phyloP scores from a whole-genome alignment of 495 filamentous ascomycete genomes.

The Amorphotheca resinae region DNA sequence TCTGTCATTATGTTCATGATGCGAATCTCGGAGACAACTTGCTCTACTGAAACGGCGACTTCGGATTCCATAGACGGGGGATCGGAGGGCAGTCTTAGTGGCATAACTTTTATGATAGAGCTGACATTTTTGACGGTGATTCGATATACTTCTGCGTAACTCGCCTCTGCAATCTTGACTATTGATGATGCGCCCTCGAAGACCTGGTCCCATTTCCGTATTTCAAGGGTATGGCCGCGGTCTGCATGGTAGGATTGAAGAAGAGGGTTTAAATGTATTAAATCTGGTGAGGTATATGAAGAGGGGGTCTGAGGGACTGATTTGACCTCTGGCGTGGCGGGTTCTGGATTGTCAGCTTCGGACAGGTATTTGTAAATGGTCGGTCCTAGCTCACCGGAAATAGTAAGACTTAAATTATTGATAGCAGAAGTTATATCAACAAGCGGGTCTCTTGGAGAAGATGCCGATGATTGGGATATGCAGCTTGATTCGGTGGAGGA shows the following conservation, averaged over 20 bases:
- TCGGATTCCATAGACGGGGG: conserved; percentile 13
- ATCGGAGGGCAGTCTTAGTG: conserved; percentile 29
- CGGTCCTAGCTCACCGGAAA: too few species aligned
- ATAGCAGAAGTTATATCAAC: not conserved
- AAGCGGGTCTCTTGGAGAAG: not conserved
- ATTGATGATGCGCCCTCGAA: conserved; percentile 36
- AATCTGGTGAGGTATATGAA: not conserved
- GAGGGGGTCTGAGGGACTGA: not conserved
- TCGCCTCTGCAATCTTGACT: conserved; percentile 56
- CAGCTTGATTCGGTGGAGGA: not conserved
- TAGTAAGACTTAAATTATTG: too few species aligned
- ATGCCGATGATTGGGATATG: not conserved
- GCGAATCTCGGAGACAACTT: conserved; percentile 53
- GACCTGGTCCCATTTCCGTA: conserved; percentile 33
- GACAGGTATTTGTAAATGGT: too few species aligned
- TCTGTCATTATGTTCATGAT: conserved; percentile 65
- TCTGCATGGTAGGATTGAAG: not conserved
- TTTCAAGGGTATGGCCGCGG: not conserved
- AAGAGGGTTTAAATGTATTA: conserved; percentile 2
- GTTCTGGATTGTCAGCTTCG: too few species aligned
- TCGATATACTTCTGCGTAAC: conserved; percentile 56
- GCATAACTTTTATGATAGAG: conserved; percentile 42
- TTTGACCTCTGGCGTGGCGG: too few species aligned
- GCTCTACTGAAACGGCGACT: conserved; percentile 31
- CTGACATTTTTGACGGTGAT: conserved; percentile 34